Conservation (phyloP, 345 rosid species). For the Brassica rapa region DNA sequence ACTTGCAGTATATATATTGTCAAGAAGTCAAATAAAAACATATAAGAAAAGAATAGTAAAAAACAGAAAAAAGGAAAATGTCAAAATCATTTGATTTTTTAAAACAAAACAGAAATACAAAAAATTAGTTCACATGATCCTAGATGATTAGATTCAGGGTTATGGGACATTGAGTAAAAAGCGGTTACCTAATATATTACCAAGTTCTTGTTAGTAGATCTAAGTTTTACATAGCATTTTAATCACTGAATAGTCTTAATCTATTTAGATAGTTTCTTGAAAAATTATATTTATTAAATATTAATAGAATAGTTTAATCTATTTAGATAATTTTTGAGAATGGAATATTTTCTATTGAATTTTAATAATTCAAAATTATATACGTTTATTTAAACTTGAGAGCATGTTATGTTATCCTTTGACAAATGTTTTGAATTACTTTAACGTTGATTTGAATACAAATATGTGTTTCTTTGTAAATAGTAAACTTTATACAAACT, state of each 20-base stretch:
- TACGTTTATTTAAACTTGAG: no score
- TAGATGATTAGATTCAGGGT: not conserved
- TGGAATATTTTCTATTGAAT: no score
- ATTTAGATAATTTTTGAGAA: no score
- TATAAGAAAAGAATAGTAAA: no score
- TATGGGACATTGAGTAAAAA: not conserved
- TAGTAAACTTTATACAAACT: not conserved
- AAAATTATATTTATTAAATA: no score
- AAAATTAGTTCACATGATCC: not conserved
- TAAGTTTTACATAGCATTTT: not conserved
- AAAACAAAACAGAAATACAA: not conserved
- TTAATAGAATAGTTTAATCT: no score
- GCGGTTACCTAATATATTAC: not conserved
- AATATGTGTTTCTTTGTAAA: not conserved
- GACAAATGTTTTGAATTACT: not conserved
- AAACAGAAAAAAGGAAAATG: no score
- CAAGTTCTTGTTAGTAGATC: not conserved
- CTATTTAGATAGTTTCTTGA: not conserved
- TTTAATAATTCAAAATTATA: no score
- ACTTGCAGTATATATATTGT: not conserved
- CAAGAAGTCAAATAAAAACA: no score
- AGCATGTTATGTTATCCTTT: not conserved
- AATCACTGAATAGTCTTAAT: not conserved
- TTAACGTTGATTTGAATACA: not conserved
- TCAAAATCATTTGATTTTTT: no score